phyloP scores from a whole-genome alignment of 78 protist species.

The Dictyostelium capitatum region DNA sequence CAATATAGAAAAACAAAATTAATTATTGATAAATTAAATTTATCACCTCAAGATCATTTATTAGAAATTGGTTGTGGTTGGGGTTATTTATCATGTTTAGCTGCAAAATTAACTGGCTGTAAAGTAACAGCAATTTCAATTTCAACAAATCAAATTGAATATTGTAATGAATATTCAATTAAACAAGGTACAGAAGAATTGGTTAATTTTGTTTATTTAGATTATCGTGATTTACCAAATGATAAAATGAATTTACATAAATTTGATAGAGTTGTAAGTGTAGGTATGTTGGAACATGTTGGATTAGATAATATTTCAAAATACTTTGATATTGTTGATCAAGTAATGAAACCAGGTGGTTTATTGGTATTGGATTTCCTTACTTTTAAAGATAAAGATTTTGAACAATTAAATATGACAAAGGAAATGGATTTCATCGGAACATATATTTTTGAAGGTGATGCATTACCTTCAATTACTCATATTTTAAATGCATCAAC shows the following conservation, averaged over 20 bases:
- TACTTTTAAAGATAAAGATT: neutral
- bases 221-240: neutral
- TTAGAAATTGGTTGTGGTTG: neutral
- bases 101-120: constrained; percentile 37
- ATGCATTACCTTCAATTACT: neutral
- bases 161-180: neutral
- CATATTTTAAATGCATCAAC: neutral
- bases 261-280: neutral
- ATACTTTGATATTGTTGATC: neutral
- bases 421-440: neutral
- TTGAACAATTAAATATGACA: neutral
- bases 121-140: constrained; percentile 38
- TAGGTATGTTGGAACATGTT: neutral
- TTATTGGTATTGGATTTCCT: neutral
- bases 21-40: neutral
- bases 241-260: neutral
- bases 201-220: neutral
- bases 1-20: neutral
- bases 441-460: neutral
- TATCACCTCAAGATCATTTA: neutral
- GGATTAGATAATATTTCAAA: neutral
- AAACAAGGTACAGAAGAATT: neutral
- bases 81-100: neutral
- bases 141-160: constrained; percentile 33
- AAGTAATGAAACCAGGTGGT: neutral